These are phyloP conservation scores for Fraxinus americana DNA, from an alignment of 257 asterid species.

Conservation along the genomic window DNA sequence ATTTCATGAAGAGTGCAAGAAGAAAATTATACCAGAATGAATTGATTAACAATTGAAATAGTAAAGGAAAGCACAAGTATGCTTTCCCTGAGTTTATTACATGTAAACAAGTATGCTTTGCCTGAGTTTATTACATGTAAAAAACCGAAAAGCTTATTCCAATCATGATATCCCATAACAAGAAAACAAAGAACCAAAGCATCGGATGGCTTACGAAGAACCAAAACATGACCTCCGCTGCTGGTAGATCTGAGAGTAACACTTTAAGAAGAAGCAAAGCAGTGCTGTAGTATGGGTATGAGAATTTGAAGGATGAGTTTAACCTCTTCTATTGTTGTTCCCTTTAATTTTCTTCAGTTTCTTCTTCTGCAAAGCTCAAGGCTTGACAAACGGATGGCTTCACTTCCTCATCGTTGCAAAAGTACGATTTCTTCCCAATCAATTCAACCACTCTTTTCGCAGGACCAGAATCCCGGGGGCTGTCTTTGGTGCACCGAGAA, in stretches of 20 bases:
- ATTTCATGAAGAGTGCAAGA: not conserved
- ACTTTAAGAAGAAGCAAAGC: conserved; percentile 28
- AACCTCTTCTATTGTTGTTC: not conserved
- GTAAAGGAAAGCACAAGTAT: not conserved
- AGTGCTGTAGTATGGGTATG: conserved; percentile 12
- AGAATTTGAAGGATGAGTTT: not conserved
- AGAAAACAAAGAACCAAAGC: not conserved
- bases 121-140: not conserved
- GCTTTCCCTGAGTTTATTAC: too few species aligned
- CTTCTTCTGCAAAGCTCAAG: conserved; percentile 58
- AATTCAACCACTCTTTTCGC: conserved; percentile 84
- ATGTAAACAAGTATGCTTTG: too few species aligned
- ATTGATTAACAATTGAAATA: not conserved
- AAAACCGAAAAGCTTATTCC: not conserved
- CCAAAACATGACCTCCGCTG: too few species aligned
- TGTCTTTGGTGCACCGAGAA: conserved; percentile 43
- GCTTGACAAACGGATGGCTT: conserved; percentile 61
- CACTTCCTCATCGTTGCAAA: conserved; percentile 43
- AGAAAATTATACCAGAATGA: not conserved
- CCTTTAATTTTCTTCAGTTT: conserved; percentile 30
- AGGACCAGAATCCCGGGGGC: conserved; percentile 90
- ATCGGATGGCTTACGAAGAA: too few species aligned
- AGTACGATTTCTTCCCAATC: conserved; percentile 66
- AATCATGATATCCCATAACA: not conserved
- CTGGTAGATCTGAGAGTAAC: conserved; percentile 15